Evolutionary conservation across 2,329 filamentous ascomycete genomes (phyloP), one percentile per base, ranked within the genome.

Genomic region (Pestalotiopsis sp.): DNA sequence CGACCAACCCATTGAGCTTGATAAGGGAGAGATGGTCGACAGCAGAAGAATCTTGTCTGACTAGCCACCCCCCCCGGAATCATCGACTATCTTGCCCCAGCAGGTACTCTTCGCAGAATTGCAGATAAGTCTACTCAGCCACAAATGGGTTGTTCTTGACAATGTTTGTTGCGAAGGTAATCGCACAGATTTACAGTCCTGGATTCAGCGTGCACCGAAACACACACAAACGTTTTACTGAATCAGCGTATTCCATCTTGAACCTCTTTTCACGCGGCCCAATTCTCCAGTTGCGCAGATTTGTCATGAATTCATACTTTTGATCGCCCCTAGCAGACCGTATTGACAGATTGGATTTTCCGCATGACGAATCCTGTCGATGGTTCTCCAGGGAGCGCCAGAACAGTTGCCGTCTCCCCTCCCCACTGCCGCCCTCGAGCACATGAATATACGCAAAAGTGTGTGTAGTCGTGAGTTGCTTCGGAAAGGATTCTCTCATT

Each of bases 401-500:
- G 45, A 52, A n/a, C 45, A 17, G 7, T 52, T 52, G 45, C 17
- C 45, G 20, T 52, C 17, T n/a, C 45, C 17, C 7, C 14, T 52
- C 45, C 11, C 31, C 31, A 36, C 41, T 23, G 17, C 45, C 45
- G 7, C 45, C 45, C 20, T n/a, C 17, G 45, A 23, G 45, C 45
- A 52, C 45, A 52, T 52, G 14, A 36, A 20, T 62, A 36, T 39
- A 62, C 20, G 59, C 27, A 62, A 17, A 62, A 31, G 36, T 62
- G 58, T 49, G 45, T 41, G 52, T 31, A 61, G 25, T 67, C 66
- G 61, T 39, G 20, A 62, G 59, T 69, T 70, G 69, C 69, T 70
- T 70, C 66, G 56, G 63, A 67, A 62, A 71, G 72, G 74, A 73
- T 76, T 76, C 75, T 74, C 77, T 75, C 75, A 73, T 76, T 77